Percentiles rank a stretch among this genome's conserved stretches.
Conservation (phyloP, 2,329 filamentous ascomycete species). For the Parastagonospora avenae region DNA sequence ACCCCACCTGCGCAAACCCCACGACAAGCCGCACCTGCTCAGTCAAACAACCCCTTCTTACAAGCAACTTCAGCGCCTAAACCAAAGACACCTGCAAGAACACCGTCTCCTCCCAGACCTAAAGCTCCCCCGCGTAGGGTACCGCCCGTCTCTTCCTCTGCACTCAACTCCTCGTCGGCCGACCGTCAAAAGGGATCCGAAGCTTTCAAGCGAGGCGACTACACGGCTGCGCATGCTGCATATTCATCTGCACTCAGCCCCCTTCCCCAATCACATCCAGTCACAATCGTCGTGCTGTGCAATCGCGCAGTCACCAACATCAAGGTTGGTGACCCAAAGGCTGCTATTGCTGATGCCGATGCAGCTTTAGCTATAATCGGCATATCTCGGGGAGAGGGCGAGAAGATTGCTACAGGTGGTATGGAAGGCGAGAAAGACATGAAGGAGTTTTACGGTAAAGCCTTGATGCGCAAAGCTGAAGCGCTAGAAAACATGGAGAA, state of each 20-base stretch:
- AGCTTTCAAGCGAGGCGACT: conserved; percentile 94
- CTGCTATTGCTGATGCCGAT: conserved; percentile 84
- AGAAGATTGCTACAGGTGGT: conserved; percentile 72
- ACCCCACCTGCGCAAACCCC: conserved; percentile 29
- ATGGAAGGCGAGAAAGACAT: conserved; percentile 74
- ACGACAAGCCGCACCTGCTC: conserved; percentile 40
- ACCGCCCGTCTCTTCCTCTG: conserved; percentile 70
- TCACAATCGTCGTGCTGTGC: conserved; percentile 85
- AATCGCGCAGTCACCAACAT: conserved; percentile 89
- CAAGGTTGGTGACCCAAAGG: conserved; percentile 90
- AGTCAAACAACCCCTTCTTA: conserved; percentile 49
- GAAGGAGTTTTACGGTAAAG: conserved; percentile 92
- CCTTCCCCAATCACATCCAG: conserved; percentile 78
- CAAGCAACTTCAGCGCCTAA: conserved; percentile 34
- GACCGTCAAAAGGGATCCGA: conserved; percentile 81
- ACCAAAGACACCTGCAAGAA: conserved; percentile 44
- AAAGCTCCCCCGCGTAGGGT: conserved; percentile 62
- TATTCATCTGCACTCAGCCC: conserved; percentile 78
- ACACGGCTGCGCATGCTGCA: conserved; percentile 79
- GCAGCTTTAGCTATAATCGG: conserved; percentile 81
- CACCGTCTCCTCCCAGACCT: conserved; percentile 50
- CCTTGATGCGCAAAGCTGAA: conserved; percentile 91
- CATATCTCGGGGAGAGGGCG: conserved; percentile 74
- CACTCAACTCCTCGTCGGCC: conserved; percentile 75
- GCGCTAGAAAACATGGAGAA: conserved; percentile 94